A percentile compares a stretch with the other conserved stretches of the same genome.
Evolutionary conservation across 2,329 filamentous ascomycete genomes (phyloP).

Genomic region (Sporothrix brunneoviolacea): DNA sequence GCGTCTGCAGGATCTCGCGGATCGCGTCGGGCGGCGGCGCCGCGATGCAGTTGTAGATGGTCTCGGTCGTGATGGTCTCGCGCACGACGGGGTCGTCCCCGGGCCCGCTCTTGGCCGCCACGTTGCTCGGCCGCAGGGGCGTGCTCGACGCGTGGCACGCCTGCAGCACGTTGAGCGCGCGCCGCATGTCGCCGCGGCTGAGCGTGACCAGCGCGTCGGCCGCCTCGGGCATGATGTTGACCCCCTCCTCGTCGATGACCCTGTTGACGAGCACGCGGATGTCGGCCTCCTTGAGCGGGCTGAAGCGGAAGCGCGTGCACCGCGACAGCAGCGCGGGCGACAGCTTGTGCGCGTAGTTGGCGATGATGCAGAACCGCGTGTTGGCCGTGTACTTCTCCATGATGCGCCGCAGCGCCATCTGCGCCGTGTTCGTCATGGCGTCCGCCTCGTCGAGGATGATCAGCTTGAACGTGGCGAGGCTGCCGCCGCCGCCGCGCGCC

Average conservation of each 20-base stretch:
- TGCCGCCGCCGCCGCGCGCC: too few species aligned
- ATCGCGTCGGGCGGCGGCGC: constrained; percentile 89
- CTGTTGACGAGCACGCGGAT: constrained; percentile 81
- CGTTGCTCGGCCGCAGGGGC: constrained; percentile 56
- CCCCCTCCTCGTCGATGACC: constrained; percentile 79
- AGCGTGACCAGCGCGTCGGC: constrained; percentile 76
- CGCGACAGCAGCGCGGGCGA: constrained; percentile 86
- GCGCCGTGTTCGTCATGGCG: constrained; percentile 97
- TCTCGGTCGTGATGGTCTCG: constrained; percentile 78
- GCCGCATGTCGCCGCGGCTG: constrained; percentile 92
- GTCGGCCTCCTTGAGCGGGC: constrained; percentile 80
- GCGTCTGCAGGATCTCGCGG: constrained; percentile 71
- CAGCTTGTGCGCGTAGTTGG: constrained; percentile 97
- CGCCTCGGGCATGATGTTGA: constrained; percentile 76
- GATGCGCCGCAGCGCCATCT: constrained; percentile 93
- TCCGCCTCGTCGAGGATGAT: constrained; percentile 99
- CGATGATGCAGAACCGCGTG: constrained; percentile 95
- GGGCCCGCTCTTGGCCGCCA: constrained; percentile 33
- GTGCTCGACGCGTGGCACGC: constrained; percentile 91
- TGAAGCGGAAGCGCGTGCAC: constrained; percentile 93
- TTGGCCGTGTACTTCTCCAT: constrained; percentile 99
- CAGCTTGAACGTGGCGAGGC: constrained; percentile 78
- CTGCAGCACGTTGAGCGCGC: constrained; percentile 90
- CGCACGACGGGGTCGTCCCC: constrained; percentile 61
- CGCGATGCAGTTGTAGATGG: constrained; percentile 96